These are phyloP conservation scores for Mangifera indica DNA, from an alignment of 345 rosid species.

Conservation along the genomic window DNA sequence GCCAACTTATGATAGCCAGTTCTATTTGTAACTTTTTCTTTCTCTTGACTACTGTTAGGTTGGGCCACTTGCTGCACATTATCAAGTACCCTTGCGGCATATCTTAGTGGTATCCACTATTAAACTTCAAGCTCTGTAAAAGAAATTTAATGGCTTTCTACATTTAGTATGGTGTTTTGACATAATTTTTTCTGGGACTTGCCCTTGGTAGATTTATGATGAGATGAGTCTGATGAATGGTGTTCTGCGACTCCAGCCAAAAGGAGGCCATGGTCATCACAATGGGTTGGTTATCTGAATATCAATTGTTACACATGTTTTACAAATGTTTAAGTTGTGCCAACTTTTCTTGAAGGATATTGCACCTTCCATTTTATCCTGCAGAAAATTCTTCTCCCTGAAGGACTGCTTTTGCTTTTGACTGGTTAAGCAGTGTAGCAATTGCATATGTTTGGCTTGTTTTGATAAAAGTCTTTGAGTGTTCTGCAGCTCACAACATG, in stretches of 20 bases:
- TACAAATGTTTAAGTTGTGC: background rate
- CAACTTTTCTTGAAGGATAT: too few relatives aligned
- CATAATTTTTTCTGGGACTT: slow-evolving; percentile 12
- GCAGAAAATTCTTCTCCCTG: background rate
- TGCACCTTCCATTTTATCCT: background rate
- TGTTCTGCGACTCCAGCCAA: slow-evolving; percentile 75
- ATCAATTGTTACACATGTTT: background rate
- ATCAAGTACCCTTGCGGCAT: slow-evolving; percentile 87
- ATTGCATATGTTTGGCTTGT: background rate
- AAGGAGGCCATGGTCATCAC: slow-evolving; percentile 88
- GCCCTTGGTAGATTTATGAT: slow-evolving; percentile 57
- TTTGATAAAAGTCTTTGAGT: too few relatives aligned
- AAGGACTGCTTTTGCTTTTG: slow-evolving; percentile 1
- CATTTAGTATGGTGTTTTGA: background rate
- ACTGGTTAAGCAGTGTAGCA: background rate
- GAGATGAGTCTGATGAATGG: slow-evolving; percentile 96
- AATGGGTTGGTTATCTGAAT: slow-evolving; percentile 61
- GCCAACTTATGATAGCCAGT: background rate
- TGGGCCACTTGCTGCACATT: slow-evolving; percentile 89
- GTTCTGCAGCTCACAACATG: background rate
- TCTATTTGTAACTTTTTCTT: slow-evolving; percentile 12
- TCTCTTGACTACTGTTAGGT: slow-evolving; percentile 45
- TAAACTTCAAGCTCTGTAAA: background rate
- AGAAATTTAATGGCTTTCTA: background rate
- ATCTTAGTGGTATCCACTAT: slow-evolving; percentile 61